Evolutionary conservation across 768 basidiomycete species (phyloP).

Genomic region (Phylloporus sp.): DNA sequence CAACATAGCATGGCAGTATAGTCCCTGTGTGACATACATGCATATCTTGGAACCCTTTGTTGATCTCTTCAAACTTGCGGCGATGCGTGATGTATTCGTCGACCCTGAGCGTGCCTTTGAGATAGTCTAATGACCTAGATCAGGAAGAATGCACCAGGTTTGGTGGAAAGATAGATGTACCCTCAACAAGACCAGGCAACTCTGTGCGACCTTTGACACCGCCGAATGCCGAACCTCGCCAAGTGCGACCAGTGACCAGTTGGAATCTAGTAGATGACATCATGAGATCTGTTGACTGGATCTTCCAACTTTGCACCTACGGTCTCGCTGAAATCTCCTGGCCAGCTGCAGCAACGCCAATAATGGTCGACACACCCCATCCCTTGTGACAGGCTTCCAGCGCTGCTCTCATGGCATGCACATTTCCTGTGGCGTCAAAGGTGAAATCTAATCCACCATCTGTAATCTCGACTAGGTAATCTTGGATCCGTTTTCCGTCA

Average conservation of each 20-base stretch:
- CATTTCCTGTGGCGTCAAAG: conserved; percentile 95
- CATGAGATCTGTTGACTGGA: conserved; percentile 4
- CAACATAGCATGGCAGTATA: background rate
- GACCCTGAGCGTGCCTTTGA: conserved; percentile 75
- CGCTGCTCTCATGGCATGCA: conserved; percentile 90
- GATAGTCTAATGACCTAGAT: conserved; percentile 55
- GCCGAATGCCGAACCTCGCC: conserved; percentile 95
- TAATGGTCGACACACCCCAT: conserved; percentile 95
- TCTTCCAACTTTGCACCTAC: conserved; percentile 36
- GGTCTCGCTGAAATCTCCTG: conserved; percentile 91
- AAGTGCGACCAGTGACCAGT: conserved; percentile 80
- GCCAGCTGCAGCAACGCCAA: conserved; percentile 96
- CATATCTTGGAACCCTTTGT: conserved; percentile 92
- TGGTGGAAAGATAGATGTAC: conserved; percentile 34
- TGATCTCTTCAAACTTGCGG: conserved; percentile 67
- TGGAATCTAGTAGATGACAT: conserved; percentile 44
- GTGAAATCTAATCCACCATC: conserved; percentile 97
- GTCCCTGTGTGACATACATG: conserved; percentile 59
- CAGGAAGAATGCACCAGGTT: background rate
- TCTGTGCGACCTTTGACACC: conserved; percentile 98
- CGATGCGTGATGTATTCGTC: conserved; percentile 96
- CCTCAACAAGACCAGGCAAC: conserved; percentile 88
- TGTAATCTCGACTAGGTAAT: conserved; percentile 84
- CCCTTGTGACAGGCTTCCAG: conserved; percentile 99
- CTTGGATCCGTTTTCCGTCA: conserved; percentile 81